These are phyloP conservation scores for Cryphonectria nitschkei DNA, from an alignment of 2,329 filamentous ascomycete genomes.

Conservation along the genomic window DNA sequence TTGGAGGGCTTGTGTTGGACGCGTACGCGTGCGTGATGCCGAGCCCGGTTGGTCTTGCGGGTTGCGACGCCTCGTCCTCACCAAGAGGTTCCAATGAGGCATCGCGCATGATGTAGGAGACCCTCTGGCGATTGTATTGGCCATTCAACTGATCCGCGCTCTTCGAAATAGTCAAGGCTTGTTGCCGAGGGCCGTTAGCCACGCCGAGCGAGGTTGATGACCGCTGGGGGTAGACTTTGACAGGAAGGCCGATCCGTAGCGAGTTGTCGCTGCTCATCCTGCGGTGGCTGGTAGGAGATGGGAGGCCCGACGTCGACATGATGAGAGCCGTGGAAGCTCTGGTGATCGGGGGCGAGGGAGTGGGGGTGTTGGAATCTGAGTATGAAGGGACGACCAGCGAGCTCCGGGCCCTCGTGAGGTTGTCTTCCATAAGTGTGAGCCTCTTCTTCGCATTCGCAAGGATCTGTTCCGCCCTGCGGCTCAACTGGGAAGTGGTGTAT, in stretches of 20 bases:
- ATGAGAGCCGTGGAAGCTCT: constrained; percentile 44
- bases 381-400: constrained; percentile 66
- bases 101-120: constrained; percentile 47
- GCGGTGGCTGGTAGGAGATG: constrained; percentile 50
- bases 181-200: constrained; percentile 60
- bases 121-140: constrained; percentile 35
- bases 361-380: constrained; percentile 58
- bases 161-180: constrained; percentile 47
- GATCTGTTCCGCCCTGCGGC: constrained; percentile 84
- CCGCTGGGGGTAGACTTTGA: constrained; percentile 53
- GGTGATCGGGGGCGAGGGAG: constrained; percentile 54
- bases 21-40: constrained; percentile 35
- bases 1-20: constrained; percentile 48
- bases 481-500: constrained; percentile 75
- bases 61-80: constrained; percentile 51
- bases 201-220: constrained; percentile 67
- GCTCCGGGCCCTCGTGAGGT: constrained; percentile 77
- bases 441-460: constrained; percentile 89
- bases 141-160: constrained; percentile 48
- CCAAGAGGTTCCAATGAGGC: constrained; percentile 52
- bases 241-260: constrained; percentile 48
- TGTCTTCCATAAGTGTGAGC: constrained; percentile 91
- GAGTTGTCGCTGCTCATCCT: constrained; percentile 66
- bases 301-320: constrained; percentile 36
- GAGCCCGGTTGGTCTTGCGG: constrained; percentile 8